A percentile compares a stretch with the other conserved stretches of the same genome.
Conservation (phyloP, 163 green algal species). For the Scenedesmus sp. region DNA sequence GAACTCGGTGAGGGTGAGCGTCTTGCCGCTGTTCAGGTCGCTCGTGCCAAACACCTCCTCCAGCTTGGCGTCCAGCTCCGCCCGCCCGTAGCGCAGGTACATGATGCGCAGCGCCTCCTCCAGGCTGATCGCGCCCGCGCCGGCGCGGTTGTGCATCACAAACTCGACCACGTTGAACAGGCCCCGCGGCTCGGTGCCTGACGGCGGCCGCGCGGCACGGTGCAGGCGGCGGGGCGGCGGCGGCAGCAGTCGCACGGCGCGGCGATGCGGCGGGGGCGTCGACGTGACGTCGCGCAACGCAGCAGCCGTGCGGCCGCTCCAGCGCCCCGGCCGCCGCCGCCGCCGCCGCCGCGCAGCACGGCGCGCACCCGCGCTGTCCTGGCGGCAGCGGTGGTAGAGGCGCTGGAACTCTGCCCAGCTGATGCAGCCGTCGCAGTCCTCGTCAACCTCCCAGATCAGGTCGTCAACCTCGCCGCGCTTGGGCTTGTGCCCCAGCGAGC, state of each 20-base stretch:
- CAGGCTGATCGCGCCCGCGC: constrained; percentile 75
- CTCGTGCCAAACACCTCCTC: constrained; percentile 93
- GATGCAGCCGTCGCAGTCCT: constrained; percentile 92
- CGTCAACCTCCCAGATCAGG: constrained; percentile 98
- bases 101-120: constrained; percentile 94
- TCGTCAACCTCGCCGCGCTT: constrained; percentile 86
- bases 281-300: too few relatives aligned
- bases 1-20: constrained; percentile 91
- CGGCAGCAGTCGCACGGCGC: too few relatives aligned
- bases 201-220: too few relatives aligned
- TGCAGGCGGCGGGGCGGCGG: too few relatives aligned
- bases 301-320: too few relatives aligned
- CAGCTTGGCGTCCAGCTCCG: constrained; percentile 85
- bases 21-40: constrained; percentile 91
- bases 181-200: constrained; percentile 89
- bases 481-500: constrained; percentile 75
- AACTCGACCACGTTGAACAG: constrained; percentile 97
- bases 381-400: constrained; percentile 84
- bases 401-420: constrained; percentile 90
- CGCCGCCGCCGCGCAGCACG: too few relatives aligned
- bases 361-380: constrained; percentile 25
- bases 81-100: constrained; percentile 90
- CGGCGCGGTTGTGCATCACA: constrained; percentile 91
- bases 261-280: too few relatives aligned
- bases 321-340: too few relatives aligned